Base-by-base conservation (phyloP, 2,329 filamentous ascomycete species). In the Ceratocystis eucalypticola region DNA sequence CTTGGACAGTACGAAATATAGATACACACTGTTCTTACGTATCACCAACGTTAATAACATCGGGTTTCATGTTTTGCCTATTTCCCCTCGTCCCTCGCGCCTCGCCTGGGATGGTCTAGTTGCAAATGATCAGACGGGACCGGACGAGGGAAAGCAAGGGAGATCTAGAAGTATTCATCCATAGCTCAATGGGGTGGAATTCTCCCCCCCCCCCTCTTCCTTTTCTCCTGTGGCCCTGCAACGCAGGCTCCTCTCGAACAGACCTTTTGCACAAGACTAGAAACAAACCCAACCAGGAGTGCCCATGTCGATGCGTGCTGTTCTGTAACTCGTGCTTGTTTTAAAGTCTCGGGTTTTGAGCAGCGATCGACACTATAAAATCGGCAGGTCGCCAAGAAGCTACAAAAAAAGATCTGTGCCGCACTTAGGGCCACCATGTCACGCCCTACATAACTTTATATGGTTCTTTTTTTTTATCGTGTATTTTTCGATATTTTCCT, bases 361-460 rank as follows among this genome's bases (percentile, higher is more conserved):
- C 37, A 59, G 15, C 55, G 55, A 59, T 59, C 55, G 25, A n/a
- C 55, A n/a, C 55, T n/a, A 20, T 5, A 37, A 37, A 59, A 59
- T n/a, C 55, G 55, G 28, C 55, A 59, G 28, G 30, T n/a, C 12
- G 25, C 55, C 17, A 59, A 33, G 25, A 20, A 59, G 25, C 25
- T 30, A 59, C 55, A n/a, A 59, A 59, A 57, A 37, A 59, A 59
- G 55, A 59, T 59, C 55, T 59, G 55, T n/a, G 55, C 55, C 55
- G 55, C 55, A 33, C 55, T 59, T 30, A 41, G 37, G 55, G 55
- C 55, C 25, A 33, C 8, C 10, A 37, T 15, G 7, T n/a, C 17
- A 25, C n/a, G 55, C 17, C 48, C 28, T 53, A 25, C 8, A 25
- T 22, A 12, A 53, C 55, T 59, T 59, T 59, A n/a, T 59, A 7